Conservation (phyloP, 768 basidiomycete species). For the Panellus pusillus region DNA sequence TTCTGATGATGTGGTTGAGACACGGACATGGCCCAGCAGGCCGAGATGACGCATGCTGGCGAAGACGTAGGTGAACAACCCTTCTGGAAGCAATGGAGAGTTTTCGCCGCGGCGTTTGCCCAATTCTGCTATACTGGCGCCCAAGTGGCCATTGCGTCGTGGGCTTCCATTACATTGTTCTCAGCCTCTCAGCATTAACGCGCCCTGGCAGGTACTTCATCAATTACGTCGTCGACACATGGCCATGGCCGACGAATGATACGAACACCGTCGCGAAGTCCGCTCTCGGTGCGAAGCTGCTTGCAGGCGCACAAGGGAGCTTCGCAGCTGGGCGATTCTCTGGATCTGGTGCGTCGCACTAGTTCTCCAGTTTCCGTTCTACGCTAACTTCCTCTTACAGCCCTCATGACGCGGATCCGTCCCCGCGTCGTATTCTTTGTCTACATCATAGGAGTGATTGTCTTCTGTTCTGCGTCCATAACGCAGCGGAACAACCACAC, state of each 20-base stretch:
- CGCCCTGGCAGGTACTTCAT: slow-evolving; percentile 36
- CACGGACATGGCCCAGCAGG: slow-evolving; percentile 35
- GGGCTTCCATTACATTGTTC: background rate
- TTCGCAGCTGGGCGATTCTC: slow-evolving; percentile 34
- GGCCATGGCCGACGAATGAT: slow-evolving; percentile 13
- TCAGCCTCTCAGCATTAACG: slow-evolving; percentile 22
- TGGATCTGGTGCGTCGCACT: slow-evolving; percentile 27
- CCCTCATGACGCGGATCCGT: slow-evolving; percentile 30
- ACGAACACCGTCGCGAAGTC: slow-evolving; percentile 18
- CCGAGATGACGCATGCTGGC: slow-evolving; percentile 32
- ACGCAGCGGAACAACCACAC: slow-evolving; percentile 28
- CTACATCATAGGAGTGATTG: slow-evolving; percentile 30
- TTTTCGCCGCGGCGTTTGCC: slow-evolving; percentile 35
- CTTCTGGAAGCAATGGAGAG: slow-evolving; percentile 30
- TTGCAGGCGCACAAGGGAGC: slow-evolving; percentile 34
- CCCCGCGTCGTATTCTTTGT: slow-evolving; percentile 31
- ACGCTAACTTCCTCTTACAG: slow-evolving; percentile 9
- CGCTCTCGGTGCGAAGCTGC: slow-evolving; percentile 30
- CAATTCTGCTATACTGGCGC: slow-evolving; percentile 35
- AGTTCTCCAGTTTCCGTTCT: background rate
- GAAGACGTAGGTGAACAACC: slow-evolving; percentile 27
- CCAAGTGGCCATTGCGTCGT: slow-evolving; percentile 24
- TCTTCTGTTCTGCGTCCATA: slow-evolving; percentile 31
- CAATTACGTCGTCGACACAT: slow-evolving; percentile 33
- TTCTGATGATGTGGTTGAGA: slow-evolving; percentile 18